Evolutionary conservation across 83 land plant genomes (phyloP).

Genomic region (Diphasiastrum complanatum): DNA sequence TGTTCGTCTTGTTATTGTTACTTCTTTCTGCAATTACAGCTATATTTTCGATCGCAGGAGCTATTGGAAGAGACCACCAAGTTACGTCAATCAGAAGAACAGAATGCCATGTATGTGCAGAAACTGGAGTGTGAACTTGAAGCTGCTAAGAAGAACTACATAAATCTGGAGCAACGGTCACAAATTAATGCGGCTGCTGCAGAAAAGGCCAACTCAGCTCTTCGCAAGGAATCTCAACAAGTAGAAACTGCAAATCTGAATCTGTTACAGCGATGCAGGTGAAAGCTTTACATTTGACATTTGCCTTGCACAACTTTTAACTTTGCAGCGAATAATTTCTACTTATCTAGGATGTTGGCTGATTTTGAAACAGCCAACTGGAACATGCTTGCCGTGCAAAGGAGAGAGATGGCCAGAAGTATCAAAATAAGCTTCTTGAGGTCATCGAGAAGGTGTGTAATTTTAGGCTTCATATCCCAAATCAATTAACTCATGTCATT

Average conservation of each 20-base stretch:
- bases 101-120: constrained; percentile 5
- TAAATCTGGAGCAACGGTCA: constrained; percentile 18
- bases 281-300: background rate
- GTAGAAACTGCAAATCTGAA: constrained; percentile 16
- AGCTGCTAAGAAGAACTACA: constrained; percentile 2
- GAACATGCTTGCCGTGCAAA: constrained; percentile 28
- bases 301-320: background rate
- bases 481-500: constrained; percentile 16
- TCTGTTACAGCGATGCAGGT: constrained; percentile 26
- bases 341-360: background rate
- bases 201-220: constrained; percentile 12
- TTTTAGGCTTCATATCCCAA: constrained; percentile 3
- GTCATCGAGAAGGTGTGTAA: constrained; percentile 16
- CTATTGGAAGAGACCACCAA: constrained; percentile 18
- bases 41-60: no score
- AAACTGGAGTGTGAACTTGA: constrained; percentile 23
- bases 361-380: constrained; percentile 18
- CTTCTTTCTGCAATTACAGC: no score
- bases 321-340: no score
- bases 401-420: constrained; percentile 23
- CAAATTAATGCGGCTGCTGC: constrained; percentile 17
- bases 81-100: constrained; percentile 23
- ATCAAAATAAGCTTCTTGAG: constrained; percentile 23
- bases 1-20: no score
- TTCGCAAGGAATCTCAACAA: constrained; percentile 17